Percentiles rank a stretch among this genome's conserved stretches.
These are phyloP conservation scores for Debaryomyces nepalensis DNA, from an alignment of 1,139 yeast genomes.

Conservation along the genomic window DNA sequence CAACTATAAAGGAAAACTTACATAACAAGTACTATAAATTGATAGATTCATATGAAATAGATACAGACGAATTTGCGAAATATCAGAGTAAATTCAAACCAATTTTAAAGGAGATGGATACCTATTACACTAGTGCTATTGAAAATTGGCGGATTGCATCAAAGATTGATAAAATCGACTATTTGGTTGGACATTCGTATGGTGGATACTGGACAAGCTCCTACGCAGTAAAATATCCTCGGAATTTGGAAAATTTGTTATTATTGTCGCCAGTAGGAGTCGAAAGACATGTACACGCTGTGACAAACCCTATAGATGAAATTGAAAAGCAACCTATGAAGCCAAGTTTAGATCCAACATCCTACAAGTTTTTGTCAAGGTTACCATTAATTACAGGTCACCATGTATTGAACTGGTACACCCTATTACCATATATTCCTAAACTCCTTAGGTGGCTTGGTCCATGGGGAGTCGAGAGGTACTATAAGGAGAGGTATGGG, in stretches of 20 bases:
- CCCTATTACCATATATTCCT: slow-evolving; percentile 48
- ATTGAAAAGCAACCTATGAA: slow-evolving; percentile 20
- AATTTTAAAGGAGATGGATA: slow-evolving; percentile 45
- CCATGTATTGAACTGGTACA: slow-evolving; percentile 45
- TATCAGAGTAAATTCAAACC: slow-evolving; percentile 46
- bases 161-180: slow-evolving; percentile 42
- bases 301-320: slow-evolving; percentile 45
- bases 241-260: slow-evolving; percentile 64
- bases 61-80: slow-evolving; percentile 29
- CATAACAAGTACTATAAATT: slow-evolving; percentile 50
- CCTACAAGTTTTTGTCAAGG: slow-evolving; percentile 47
- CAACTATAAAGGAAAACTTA: slow-evolving; percentile 35
- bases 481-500: slow-evolving; percentile 51
- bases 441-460: slow-evolving; percentile 49
- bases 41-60: slow-evolving; percentile 39
- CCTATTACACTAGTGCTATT: slow-evolving; percentile 41
- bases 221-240: slow-evolving; percentile 51
- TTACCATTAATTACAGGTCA: slow-evolving; percentile 43
- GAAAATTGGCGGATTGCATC: slow-evolving; percentile 44
- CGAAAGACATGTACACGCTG: slow-evolving; percentile 69
- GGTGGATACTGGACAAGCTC: slow-evolving; percentile 55
- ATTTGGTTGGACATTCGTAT: slow-evolving; percentile 49
- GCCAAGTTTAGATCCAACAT: slow-evolving; percentile 46
- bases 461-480: slow-evolving; percentile 53
- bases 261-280: slow-evolving; percentile 92